phyloP scores from a whole-genome alignment of 768 basidiomycete genomes.

The Suillus luteus region DNA sequence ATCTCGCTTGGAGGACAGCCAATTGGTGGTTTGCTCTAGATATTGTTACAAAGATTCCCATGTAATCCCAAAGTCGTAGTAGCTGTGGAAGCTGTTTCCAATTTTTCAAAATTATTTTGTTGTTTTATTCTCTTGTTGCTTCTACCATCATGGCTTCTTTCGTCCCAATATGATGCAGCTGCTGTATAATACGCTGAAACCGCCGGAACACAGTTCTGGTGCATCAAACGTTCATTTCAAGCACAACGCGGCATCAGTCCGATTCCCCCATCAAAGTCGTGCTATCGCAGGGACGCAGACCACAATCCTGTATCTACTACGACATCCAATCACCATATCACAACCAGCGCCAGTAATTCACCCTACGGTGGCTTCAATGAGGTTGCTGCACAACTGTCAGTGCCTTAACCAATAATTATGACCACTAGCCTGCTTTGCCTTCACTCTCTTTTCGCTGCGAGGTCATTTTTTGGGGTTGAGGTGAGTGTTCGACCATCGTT shows the following conservation, averaged over 20 bases:
- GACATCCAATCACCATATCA: neutral
- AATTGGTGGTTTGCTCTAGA: neutral
- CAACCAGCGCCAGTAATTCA: neutral
- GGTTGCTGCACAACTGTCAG: neutral
- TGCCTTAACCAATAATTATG: neutral
- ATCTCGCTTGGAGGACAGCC: neutral
- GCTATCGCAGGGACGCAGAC: neutral
- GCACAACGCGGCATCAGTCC: neutral
- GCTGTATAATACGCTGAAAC: constrained; percentile 3
- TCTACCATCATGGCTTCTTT: constrained; percentile 10
- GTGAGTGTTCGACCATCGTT: neutral
- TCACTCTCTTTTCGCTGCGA: neutral
- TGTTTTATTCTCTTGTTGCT: constrained; percentile 1
- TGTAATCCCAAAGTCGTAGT: constrained; percentile 1
- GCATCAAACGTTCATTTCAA: neutral
- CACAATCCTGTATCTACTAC: neutral
- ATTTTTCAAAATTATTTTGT: constrained; percentile 4
- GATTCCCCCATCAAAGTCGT: constrained; percentile 1
- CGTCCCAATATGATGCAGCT: constrained; percentile 3
- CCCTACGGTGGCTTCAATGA: neutral
- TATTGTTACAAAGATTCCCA: constrained; percentile 8
- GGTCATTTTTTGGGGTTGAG: neutral
- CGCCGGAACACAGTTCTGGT: neutral
- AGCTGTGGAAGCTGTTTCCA: constrained; percentile 1
- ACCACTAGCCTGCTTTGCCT: neutral